These are phyloP conservation scores for Nakazawaea sp. DNA, from an alignment of 805 yeast species.

Conservation along the genomic window DNA sequence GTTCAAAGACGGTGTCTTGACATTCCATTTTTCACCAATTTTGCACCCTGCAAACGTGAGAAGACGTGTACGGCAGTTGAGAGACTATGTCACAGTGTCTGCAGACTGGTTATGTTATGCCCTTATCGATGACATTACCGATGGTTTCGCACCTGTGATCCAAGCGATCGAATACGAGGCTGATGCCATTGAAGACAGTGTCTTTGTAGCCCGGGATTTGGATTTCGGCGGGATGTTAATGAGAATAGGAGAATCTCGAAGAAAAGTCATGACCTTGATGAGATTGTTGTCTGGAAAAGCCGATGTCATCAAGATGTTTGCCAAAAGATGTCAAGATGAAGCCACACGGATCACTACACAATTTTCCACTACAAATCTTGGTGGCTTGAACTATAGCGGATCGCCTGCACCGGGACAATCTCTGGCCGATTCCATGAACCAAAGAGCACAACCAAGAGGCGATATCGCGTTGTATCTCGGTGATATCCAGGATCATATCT, in stretches of 20 bases:
- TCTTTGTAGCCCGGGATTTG: constrained; percentile 67
- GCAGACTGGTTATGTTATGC: constrained; percentile 85
- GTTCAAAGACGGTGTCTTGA: constrained; percentile 58
- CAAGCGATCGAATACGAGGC: constrained; percentile 75
- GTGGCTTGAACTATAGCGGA: constrained; percentile 3
- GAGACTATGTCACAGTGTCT: constrained; percentile 71
- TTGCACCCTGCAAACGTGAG: constrained; percentile 70
- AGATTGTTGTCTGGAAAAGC: constrained; percentile 89
- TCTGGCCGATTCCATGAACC: constrained; percentile 3
- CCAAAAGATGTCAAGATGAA: constrained; percentile 87
- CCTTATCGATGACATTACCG: constrained; percentile 76
- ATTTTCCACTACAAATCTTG: constrained; percentile 8
- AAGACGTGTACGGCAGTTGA: constrained; percentile 72
- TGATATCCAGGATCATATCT: constrained; percentile 95
- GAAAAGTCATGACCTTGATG: constrained; percentile 89
- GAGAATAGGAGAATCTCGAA: constrained; percentile 82
- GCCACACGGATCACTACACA: constrained; percentile 14
- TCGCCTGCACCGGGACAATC: not conserved
- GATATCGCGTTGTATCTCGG: constrained; percentile 90
- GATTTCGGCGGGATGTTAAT: constrained; percentile 74
- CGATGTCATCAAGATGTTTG: constrained; percentile 93
- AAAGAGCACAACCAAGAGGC: constrained; percentile 57
- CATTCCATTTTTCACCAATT: constrained; percentile 66
- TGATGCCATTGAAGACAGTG: constrained; percentile 79
- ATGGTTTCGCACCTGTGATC: constrained; percentile 78